phyloP scores from a whole-genome alignment of 2,329 filamentous ascomycete genomes.

The Neofusicoccum umdonicola region DNA sequence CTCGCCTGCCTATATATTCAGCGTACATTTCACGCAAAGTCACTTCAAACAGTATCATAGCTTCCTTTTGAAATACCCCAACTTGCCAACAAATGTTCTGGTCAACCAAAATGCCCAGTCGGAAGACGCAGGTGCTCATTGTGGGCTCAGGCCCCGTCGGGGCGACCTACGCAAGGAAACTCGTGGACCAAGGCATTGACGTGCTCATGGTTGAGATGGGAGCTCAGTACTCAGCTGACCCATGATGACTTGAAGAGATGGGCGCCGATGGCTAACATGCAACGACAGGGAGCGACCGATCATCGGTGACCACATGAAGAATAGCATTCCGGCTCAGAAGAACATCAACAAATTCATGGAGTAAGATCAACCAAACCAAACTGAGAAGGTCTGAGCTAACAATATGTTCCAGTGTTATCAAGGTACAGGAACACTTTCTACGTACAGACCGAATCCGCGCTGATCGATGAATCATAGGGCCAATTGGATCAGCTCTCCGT shows the following conservation, averaged over 20 bases:
- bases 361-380: neutral
- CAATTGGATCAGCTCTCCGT: too few species aligned
- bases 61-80: too few species aligned
- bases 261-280: neutral
- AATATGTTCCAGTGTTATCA: neutral
- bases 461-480: too few species aligned
- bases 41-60: too few species aligned
- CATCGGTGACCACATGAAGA: constrained; percentile 27
- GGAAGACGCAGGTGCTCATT: too few species aligned
- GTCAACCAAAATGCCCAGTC: too few species aligned
- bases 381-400: neutral
- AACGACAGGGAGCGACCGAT: constrained; percentile 16
- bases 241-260: neutral
- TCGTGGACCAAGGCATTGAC: neutral
- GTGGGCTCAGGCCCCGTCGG: too few species aligned
- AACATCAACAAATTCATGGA: constrained; percentile 22
- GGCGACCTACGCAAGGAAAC: neutral
- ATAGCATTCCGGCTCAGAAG: constrained; percentile 22
- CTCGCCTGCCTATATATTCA: too few species aligned
- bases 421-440: too few species aligned
- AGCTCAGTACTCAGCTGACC: neutral
- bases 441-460: too few species aligned
- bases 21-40: too few species aligned
- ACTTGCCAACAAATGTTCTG: too few species aligned
- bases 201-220: neutral